Percentiles rank a stretch among this genome's conserved stretches.
Evolutionary conservation across 345 rosid species (phyloP).

Genomic region (Eucalyptus paniculata): DNA sequence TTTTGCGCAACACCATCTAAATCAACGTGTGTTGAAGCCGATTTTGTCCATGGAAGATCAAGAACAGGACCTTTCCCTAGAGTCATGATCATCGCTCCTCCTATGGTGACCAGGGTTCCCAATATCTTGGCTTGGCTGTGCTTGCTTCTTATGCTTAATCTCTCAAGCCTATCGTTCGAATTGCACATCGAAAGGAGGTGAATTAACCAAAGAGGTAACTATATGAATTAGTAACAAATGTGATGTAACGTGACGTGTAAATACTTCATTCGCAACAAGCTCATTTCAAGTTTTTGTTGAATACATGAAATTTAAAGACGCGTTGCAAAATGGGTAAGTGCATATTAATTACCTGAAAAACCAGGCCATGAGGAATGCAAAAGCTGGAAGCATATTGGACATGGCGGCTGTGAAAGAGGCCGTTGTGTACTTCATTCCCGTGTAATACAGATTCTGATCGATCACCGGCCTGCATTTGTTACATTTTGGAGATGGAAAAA

Average conservation of each 20-base stretch:
- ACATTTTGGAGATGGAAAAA: background rate
- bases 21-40: background rate
- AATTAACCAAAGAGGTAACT: background rate
- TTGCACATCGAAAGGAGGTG: background rate
- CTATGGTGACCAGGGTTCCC: slow-evolving; percentile 80
- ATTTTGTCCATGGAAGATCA: slow-evolving; percentile 62
- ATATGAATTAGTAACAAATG: background rate
- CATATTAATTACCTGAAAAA: slow-evolving; percentile 27
- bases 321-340: background rate
- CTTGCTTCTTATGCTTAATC: slow-evolving; percentile 31
- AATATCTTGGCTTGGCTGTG: slow-evolving; percentile 73
- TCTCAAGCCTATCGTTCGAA: slow-evolving; percentile 47
- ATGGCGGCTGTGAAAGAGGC: slow-evolving; percentile 78
- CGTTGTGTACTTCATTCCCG: slow-evolving; percentile 79
- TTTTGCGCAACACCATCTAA: slow-evolving; percentile 2
- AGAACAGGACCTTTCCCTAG: slow-evolving; percentile 45
- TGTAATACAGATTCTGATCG: slow-evolving; percentile 59
- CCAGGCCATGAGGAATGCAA: slow-evolving; percentile 88
- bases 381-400: slow-evolving; percentile 78
- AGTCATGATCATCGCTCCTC: slow-evolving; percentile 93
- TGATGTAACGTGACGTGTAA: background rate
- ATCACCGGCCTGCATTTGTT: slow-evolving; percentile 31
- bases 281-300: background rate
- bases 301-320: background rate
- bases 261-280: background rate